phyloP scores from a whole-genome alignment of 2,329 filamentous ascomycete species.

The Fusarium torulosum region DNA sequence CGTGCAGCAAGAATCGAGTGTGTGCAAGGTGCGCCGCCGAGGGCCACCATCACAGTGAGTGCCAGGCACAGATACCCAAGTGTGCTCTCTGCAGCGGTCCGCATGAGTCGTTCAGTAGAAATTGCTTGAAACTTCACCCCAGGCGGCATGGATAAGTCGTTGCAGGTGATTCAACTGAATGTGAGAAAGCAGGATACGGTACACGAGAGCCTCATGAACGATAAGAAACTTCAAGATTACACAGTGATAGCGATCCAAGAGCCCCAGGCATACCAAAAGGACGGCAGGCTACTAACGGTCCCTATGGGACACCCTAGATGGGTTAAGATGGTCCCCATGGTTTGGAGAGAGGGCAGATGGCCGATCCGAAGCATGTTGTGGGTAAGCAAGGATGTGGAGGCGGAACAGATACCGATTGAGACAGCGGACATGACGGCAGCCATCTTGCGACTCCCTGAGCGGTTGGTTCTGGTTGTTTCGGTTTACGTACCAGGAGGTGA shows the following conservation, averaged over 20 bases:
- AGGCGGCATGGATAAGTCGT: no score
- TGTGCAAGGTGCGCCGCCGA: background rate
- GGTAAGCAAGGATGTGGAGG: conserved; percentile 2
- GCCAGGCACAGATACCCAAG: no score
- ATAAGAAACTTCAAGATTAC: background rate
- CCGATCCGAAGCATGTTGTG: background rate
- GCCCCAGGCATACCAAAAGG: background rate
- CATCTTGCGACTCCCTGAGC: background rate
- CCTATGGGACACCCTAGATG: background rate
- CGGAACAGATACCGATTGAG: background rate
- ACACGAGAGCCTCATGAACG: background rate
- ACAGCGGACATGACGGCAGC: background rate
- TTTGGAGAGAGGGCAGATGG: background rate
- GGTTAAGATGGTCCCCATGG: conserved; percentile 1
- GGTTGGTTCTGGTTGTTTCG: no score
- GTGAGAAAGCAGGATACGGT: no score
- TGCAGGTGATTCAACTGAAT: no score
- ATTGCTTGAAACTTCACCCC: no score
- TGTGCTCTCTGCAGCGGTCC: no score
- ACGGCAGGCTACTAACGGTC: background rate
- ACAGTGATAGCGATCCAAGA: conserved; percentile 3
- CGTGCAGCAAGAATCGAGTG: background rate
- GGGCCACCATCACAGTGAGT: background rate
- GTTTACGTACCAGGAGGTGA: background rate
- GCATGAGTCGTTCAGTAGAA: no score